These are phyloP conservation scores for Odonthalia washingtoniensis DNA, from an alignment of 31 red algal species.

Conservation along the genomic window DNA sequence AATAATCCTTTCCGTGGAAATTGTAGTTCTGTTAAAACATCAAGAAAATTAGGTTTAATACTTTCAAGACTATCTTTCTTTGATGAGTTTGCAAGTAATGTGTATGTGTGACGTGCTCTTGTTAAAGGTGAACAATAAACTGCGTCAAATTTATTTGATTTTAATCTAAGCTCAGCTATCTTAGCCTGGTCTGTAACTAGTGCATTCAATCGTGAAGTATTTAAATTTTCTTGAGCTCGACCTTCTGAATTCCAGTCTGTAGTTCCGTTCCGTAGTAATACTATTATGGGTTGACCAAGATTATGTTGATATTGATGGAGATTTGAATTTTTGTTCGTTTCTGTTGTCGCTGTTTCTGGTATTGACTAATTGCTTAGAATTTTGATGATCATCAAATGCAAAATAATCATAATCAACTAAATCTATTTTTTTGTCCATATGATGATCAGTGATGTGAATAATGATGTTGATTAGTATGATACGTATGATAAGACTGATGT, in stretches of 20 bases:
- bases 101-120: conserved; percentile 51
- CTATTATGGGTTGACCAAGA: conserved; percentile 31
- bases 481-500: too few relatives aligned
- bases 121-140: conserved; percentile 64
- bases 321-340: too few relatives aligned
- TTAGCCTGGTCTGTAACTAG: conserved; percentile 57
- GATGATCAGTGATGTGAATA: too few relatives aligned
- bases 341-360: too few relatives aligned
- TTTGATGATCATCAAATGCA: too few relatives aligned
- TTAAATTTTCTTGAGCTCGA: conserved; percentile 69
- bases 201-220: conserved; percentile 66
- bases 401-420: too few relatives aligned
- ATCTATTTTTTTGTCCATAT: too few relatives aligned
- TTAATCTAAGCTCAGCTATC: conserved; percentile 31
- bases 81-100: conserved; percentile 25
- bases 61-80: conserved; percentile 30
- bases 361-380: too few relatives aligned
- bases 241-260: conserved; percentile 80
- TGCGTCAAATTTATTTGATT: conserved; percentile 35
- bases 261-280: conserved; percentile 77
- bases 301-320: too few relatives aligned
- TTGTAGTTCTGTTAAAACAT: conserved; percentile 58
- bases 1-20: conserved; percentile 67
- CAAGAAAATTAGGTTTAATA: conserved; percentile 42
- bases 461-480: too few relatives aligned